Percentiles rank a stretch among this genome's conserved stretches.
Evolutionary conservation across 116 monocot species (phyloP).

Genomic region (Iris pallida): DNA sequence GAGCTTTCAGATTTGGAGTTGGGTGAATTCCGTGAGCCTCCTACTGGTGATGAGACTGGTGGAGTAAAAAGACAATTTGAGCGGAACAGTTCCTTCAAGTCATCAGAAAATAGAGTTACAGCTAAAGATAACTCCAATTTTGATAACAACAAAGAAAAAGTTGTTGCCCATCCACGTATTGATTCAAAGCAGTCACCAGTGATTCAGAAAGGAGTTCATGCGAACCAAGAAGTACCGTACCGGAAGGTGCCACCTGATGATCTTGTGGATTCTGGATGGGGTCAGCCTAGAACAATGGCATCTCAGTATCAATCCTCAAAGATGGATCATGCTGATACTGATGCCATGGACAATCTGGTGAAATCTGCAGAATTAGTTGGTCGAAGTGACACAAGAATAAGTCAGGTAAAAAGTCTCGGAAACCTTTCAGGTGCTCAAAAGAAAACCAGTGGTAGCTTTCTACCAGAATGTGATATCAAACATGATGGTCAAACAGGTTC

Average conservation of each 20-base stretch:
- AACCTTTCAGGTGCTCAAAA: slow-evolving; percentile 23
- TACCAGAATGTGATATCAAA: slow-evolving; percentile 28
- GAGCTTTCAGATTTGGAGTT: slow-evolving; percentile 85
- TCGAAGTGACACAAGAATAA: slow-evolving; percentile 26
- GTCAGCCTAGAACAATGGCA: slow-evolving; percentile 28
- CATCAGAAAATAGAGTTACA: slow-evolving; percentile 34
- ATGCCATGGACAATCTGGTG: slow-evolving; percentile 27
- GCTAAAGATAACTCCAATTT: slow-evolving; percentile 26
- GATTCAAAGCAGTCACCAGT: slow-evolving; percentile 31
- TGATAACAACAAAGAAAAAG: slow-evolving; percentile 29
- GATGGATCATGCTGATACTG: slow-evolving; percentile 30
- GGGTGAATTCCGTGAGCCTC: slow-evolving; percentile 88
- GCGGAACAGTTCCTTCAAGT: slow-evolving; percentile 48
- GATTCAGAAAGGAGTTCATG: slow-evolving; percentile 16
- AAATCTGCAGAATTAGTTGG: slow-evolving; percentile 20
- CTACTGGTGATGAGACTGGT: slow-evolving; percentile 22
- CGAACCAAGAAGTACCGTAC: slow-evolving; percentile 26
- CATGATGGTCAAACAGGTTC: slow-evolving; percentile 18
- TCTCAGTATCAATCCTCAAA: slow-evolving; percentile 35
- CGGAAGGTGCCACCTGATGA: slow-evolving; percentile 24
- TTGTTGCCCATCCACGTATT: slow-evolving; percentile 16
- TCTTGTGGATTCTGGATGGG: slow-evolving; percentile 17
- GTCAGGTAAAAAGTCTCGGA: slow-evolving; percentile 18
- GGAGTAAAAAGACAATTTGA: slow-evolving; percentile 38
- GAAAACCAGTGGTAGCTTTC: slow-evolving; percentile 13